Evolutionary conservation across 2,329 filamentous ascomycete genomes (phyloP), one percentile per base, ranked within the genome.

Genomic region (Ceratocystis papillata): DNA sequence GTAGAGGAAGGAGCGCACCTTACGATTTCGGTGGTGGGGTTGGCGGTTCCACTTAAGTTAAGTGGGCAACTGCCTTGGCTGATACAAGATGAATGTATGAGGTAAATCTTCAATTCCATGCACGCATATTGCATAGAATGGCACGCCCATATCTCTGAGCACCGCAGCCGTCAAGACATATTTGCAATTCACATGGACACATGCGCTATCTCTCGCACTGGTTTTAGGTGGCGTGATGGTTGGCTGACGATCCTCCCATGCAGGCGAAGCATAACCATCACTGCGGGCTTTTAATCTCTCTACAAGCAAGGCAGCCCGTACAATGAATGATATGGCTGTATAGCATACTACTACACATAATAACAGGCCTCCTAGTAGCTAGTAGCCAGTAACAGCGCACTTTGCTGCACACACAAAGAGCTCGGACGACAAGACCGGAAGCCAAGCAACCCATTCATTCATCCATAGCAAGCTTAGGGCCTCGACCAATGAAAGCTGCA

Each of bases 181-280:
- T 4, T 30, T 20, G 53, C 22, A 7, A 15, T 3, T 28, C 12
- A 61, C 30, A 62, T 62, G 59, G 33, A 41, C 20, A 25, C 53
- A 33, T 10, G 30, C 28, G 22, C 28, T 17, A 33, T 33, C 53
- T 59, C 17, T 59, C 17, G 53, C 53, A 59, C 28, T 30, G 69
- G 60, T 67, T 67, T 68, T 64, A 68, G 67, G 68, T 71, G 69
- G 70, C 70, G 70, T 71, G 69, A 71, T 70, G 65, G 67, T 70
- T 69, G 66, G 64, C 66, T 68, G 67, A 68, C 66, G 65, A 65
- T 10, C 28, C 20, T 62, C 37, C 10, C 7, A n/a, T 62, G 15
- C 28, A 20, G 53, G 25, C 33, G 25, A 8, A 30, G 5, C 53
- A 30, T 59, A 17, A 59, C 28, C 22, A 12, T 59, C 28, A 59